phyloP scores from a whole-genome alignment of 2,329 filamentous ascomycete species.

The Fusarium pininemorale region DNA sequence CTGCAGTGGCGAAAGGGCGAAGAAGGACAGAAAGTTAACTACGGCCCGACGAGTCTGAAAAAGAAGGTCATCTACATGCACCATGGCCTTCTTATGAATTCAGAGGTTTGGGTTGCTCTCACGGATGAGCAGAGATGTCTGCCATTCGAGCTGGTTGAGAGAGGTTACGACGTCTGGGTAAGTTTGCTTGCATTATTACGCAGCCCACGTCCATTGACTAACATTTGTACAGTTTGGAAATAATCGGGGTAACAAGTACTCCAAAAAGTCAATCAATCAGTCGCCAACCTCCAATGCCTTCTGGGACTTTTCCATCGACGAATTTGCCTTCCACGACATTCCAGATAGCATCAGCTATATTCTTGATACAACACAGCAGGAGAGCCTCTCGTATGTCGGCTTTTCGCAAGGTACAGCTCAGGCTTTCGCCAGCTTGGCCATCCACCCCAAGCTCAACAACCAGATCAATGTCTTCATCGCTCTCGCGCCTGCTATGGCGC shows the following conservation, averaged over 20 bases:
- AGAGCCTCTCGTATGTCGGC: constrained; percentile 91
- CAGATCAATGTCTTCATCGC: constrained; percentile 97
- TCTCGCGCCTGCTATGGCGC: constrained; percentile 95
- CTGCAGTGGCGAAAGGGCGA: constrained; percentile 85
- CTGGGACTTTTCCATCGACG: constrained; percentile 98
- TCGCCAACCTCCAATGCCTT: constrained; percentile 81
- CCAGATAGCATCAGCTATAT: constrained; percentile 95
- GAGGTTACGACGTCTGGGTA: constrained; percentile 95
- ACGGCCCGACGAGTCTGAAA: constrained; percentile 70
- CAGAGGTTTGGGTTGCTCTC: constrained; percentile 95
- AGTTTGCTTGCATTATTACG: constrained; percentile 42
- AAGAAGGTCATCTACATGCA: constrained; percentile 95
- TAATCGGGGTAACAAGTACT: constrained; percentile 98
- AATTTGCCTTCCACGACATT: constrained; percentile 98
- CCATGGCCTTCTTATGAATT: constrained; percentile 97
- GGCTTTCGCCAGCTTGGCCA: constrained; percentile 91
- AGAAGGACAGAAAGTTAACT: constrained; percentile 80
- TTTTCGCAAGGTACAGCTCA: constrained; percentile 98
- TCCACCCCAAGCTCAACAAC: constrained; percentile 90
- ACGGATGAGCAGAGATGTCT: constrained; percentile 87
- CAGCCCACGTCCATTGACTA: constrained; percentile 25
- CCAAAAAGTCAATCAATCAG: constrained; percentile 85
- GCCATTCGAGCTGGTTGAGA: constrained; percentile 87
- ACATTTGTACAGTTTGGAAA: constrained; percentile 78
- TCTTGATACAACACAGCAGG: constrained; percentile 80